Base-by-base conservation (phyloP, 495 filamentous ascomycete species). In the Clavariopsis aquatica region DNA sequence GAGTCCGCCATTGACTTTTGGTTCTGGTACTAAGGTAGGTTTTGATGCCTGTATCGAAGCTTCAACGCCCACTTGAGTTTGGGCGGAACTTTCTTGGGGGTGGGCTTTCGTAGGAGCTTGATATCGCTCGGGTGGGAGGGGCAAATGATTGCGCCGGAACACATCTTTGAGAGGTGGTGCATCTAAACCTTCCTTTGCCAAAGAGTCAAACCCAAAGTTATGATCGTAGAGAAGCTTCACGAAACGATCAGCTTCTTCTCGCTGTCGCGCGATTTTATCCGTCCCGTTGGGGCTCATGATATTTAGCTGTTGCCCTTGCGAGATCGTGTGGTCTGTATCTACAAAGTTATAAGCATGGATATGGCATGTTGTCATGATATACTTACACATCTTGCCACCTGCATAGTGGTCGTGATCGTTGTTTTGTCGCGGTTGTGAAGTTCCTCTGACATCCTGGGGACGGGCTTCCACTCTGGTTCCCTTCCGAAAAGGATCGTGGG, bases 111-210 rank as follows among this genome's bases (percentile, higher is more conserved):
- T 17, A 6, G 38, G 38, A n/a, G 38, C 38, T 43, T 7, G 38
- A n/a, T 10, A 9, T 43, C 6, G 8, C 43, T 27, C 38, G 12
- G 55, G 19, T 7, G 23, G 12, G 8, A 31, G 17, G 22, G 60
- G 1, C 90, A 80, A 15, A 84, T 85, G 13, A 90, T 77, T 22
- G 87, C 85, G 55, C 80, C 77, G 71, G 90, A 52, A 94, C 12
- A 95, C 77, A 41, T 77, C 74, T 57, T 78, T 80, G 34, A 96
- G 76, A 38, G 90, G 64, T 19, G 74, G 72, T 45, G 85, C 78
- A 65, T 91, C 79, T 51, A 93, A 80, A 4, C 90, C 89, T 73
- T 92, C 89, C 13, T 85, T 80, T 1, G 23, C 23, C 17, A 93
- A 38, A 22, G 38, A 20, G 17, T 9, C 17, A 84, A 47, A 57